Percentiles rank a stretch among this genome's conserved stretches.
Evolutionary conservation across 1,284 basidiomycete species (phyloP).

Genomic region (Ganoderma meredithae): DNA sequence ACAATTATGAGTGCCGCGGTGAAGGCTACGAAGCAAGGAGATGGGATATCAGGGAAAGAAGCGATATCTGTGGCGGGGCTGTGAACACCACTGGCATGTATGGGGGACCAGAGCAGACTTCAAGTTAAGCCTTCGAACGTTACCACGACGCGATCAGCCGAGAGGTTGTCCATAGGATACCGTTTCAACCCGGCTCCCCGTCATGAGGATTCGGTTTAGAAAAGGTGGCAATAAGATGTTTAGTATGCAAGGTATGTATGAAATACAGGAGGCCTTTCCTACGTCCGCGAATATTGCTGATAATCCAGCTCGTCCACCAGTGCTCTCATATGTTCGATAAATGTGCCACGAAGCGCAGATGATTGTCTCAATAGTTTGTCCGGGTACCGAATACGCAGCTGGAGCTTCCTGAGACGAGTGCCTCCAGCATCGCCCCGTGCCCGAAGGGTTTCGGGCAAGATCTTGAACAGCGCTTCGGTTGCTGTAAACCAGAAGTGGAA

Average conservation of each 20-base stretch:
- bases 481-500: background rate
- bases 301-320: background rate
- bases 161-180: no score
- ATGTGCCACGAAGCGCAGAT: background rate
- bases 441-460: background rate
- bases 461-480: background rate
- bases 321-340: background rate
- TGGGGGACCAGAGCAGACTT: no score
- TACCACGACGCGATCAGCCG: no score
- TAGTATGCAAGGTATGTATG: background rate
- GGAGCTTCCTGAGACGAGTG: background rate
- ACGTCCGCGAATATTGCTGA: background rate
- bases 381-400: background rate
- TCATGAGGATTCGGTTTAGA: no score
- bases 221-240: no score
- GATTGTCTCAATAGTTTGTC: background rate
- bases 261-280: background rate
- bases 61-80: no score
- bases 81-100: no score
- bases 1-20: no score
- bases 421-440: background rate
- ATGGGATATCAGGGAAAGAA: no score
- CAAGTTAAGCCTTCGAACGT: no score
- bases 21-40: no score
- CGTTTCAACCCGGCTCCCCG: no score